Evolutionary conservation across 805 yeast species (phyloP).

Genomic region (Kodamaea hsintzibuensis): DNA sequence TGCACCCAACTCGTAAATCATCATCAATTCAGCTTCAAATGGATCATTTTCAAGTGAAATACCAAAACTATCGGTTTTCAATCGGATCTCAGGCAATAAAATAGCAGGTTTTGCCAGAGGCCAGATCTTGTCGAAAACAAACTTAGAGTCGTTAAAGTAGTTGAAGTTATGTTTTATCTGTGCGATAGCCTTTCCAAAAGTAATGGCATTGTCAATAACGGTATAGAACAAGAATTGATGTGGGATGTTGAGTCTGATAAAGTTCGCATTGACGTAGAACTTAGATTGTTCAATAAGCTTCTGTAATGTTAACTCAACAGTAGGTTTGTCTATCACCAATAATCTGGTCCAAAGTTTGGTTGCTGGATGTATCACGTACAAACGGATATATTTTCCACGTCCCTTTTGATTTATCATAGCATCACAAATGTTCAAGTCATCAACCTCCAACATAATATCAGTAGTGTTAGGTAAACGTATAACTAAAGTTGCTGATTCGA

Average conservation of each 20-base stretch:
- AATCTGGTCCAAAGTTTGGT: conserved; percentile 42
- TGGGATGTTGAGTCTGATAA: conserved; percentile 62
- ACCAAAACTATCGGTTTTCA: conserved; percentile 57
- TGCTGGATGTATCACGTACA: conserved; percentile 53
- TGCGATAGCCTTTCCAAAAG: conserved; percentile 62
- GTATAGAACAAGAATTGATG: conserved; percentile 72
- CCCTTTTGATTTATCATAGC: conserved; percentile 28
- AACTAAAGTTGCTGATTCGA: conserved; percentile 41
- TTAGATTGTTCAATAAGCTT: conserved; percentile 7
- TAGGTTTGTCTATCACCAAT: conserved; percentile 34
- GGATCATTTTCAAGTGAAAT: conserved; percentile 85
- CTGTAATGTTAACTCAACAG: conserved; percentile 18
- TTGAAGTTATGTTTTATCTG: conserved; percentile 57
- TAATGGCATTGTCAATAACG: conserved; percentile 76
- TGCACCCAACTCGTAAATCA: conserved; percentile 64
- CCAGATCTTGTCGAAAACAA: conserved; percentile 34
- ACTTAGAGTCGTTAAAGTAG: conserved; percentile 20
- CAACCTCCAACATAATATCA: conserved; percentile 48
- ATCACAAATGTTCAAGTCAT: conserved; percentile 28
- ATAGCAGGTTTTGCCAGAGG: conserved; percentile 40
- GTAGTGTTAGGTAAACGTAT: conserved; percentile 47
- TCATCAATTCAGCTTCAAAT: conserved; percentile 72
- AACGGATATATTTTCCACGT: conserved; percentile 36
- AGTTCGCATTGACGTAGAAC: conserved; percentile 28
- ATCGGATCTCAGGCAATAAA: conserved; percentile 55